Conservation (phyloP, 139 green algal genomes). For the Micractinium conductrix region DNA sequence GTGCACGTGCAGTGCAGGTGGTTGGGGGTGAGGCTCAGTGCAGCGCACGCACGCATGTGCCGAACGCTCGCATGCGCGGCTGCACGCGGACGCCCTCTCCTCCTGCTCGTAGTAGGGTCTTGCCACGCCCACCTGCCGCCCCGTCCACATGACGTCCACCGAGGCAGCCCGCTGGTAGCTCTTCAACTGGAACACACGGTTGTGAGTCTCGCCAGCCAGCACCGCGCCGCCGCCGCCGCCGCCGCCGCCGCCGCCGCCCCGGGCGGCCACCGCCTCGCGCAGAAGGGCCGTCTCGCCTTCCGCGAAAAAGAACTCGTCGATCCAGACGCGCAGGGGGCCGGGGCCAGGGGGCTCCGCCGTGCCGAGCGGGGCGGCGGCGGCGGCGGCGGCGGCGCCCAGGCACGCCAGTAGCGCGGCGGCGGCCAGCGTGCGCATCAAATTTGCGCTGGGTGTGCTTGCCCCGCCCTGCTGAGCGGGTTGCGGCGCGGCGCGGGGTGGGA, state of each 20-base stretch:
- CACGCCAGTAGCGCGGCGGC: too few relatives aligned
- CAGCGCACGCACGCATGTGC: too few relatives aligned
- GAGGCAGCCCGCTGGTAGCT: conserved; percentile 49
- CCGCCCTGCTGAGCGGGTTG: neutral
- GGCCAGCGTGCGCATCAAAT: too few relatives aligned
- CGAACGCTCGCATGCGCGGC: neutral
- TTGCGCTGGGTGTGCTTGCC: too few relatives aligned
- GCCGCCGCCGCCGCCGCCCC: neutral
- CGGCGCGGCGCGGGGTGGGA: too few relatives aligned
- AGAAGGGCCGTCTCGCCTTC: conserved; percentile 59
- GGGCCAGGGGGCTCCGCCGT: neutral
- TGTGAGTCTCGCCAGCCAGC: conserved; percentile 46
- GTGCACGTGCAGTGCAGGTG: neutral
- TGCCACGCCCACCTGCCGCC: conserved; percentile 34
- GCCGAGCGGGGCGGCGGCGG: too few relatives aligned
- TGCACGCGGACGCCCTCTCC: too few relatives aligned
- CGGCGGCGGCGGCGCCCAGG: too few relatives aligned
- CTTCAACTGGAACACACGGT: conserved; percentile 48
- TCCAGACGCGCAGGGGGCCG: conserved; percentile 49
- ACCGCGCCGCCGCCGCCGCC: conserved; percentile 4
- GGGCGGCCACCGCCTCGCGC: conserved; percentile 34
- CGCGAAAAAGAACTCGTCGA: conserved; percentile 61
- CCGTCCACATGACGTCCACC: conserved; percentile 66
- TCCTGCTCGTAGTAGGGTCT: too few relatives aligned
- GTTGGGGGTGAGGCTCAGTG: neutral